Conservation (phyloP, 2,329 filamentous ascomycete genomes). For the Phyllosticta capitalensis region DNA sequence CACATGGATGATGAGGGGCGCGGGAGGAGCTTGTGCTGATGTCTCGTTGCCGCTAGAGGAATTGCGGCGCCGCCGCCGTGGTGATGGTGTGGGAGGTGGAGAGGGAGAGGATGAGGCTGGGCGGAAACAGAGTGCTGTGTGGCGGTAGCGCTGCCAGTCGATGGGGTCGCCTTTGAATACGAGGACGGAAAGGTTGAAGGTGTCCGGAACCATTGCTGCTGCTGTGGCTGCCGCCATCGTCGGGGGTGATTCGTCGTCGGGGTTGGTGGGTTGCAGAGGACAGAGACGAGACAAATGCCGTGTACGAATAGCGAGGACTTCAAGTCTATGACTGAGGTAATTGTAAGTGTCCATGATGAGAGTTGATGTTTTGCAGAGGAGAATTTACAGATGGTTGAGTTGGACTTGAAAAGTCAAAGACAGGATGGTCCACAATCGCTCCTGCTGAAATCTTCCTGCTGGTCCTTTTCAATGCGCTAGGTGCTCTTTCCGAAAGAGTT, state of each 20-base stretch:
- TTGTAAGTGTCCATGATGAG: background rate
- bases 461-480: background rate
- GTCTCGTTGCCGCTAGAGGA: background rate
- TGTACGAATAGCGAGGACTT: background rate
- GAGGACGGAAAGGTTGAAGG: slow-evolving; percentile 2
- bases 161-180: slow-evolving; percentile 7
- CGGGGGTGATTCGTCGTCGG: background rate
- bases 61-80: background rate
- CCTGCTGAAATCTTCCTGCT: background rate
- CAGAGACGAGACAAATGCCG: background rate
- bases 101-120: background rate
- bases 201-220: background rate
- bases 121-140: slow-evolving; percentile 7
- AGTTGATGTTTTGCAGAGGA: background rate
- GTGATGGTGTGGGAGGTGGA: background rate
- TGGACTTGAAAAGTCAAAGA: background rate
- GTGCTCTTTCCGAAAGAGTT: background rate
- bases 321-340: background rate
- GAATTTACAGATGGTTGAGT: background rate
- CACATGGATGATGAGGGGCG: slow-evolving; percentile 1
- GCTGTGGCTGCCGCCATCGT: background rate
- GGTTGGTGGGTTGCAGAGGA: background rate
- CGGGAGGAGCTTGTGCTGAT: background rate
- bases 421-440: background rate
- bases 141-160: slow-evolving; percentile 7